These are phyloP conservation scores for Chrysanthemum lavandulifolium DNA, from an alignment of 129 eudicot species.

Conservation along the genomic window DNA sequence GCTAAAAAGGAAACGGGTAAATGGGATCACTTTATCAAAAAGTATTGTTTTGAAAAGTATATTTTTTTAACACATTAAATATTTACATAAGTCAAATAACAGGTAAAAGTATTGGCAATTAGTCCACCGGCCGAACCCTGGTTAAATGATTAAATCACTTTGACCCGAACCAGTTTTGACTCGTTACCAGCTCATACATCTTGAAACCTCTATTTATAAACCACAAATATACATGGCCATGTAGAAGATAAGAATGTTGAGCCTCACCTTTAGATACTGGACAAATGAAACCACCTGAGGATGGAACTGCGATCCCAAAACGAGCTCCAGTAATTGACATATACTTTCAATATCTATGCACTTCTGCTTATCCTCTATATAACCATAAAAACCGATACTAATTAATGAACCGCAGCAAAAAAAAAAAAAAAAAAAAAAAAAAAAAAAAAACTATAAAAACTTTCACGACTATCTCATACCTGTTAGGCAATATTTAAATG, in stretches of 20 bases:
- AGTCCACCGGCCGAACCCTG: too few species aligned
- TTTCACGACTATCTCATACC: constrained; percentile 30
- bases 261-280: constrained; percentile 63
- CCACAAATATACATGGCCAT: neutral
- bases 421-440: neutral
- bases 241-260: neutral
- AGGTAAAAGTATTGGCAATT: too few species aligned
- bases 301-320: constrained; percentile 56
- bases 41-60: too few species aligned
- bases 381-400: constrained; percentile 7
- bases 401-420: neutral
- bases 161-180: neutral
- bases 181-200: neutral
- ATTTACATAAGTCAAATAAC: too few species aligned
- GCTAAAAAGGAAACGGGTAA: too few species aligned
- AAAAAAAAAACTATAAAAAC: neutral
- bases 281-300: constrained; percentile 59
- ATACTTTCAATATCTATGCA: constrained; percentile 83
- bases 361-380: constrained; percentile 82
- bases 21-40: too few species aligned
- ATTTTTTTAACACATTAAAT: too few species aligned
- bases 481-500: constrained; percentile 75
- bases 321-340: constrained; percentile 73
- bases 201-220: neutral
- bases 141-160: too few species aligned